Evolutionary conservation across 163 green algal genomes (phyloP), one percentile per base, ranked within the genome.

Genomic region (Scenedesmus sp.): DNA sequence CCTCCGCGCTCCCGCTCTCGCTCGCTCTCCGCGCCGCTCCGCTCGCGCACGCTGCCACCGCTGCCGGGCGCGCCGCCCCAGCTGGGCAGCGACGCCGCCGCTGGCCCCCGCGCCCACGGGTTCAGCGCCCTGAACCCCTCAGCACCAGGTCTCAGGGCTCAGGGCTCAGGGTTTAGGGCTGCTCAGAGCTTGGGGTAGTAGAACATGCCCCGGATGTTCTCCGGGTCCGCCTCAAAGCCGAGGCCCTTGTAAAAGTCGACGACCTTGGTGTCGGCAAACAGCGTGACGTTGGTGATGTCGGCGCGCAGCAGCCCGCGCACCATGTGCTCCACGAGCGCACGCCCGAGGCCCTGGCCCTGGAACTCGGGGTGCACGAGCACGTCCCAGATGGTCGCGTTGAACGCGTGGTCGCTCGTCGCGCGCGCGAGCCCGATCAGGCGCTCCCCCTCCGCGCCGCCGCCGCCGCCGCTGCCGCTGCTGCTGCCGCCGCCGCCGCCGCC

Each of bases 341-440:
- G 97, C 36, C 96, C 96, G 63, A 98, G 84, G 11, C 96, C 96
- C 83, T 97, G 54, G n/a, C 81, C 87, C 64, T 92, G 85, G 58
- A 81, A 92, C n/a, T 87, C 87, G 15, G 89, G 89, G 77, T 93
- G 87, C 48, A 93, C 83, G 11, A 93, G 67, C 28, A 95, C 88
- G 77, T 94, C 91, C 89, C 96, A 99, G 28, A 99, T 96, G 42
- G 95, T 98, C 33, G 95, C 96, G 75, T 99, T 99, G 89, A 99
- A 98, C 0, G 90, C 94, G 67, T 97, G 91, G 83, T 99, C 95
- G 20, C 80, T 93, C 6, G 96, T 98, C 28, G 90, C 94, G 6
- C 96, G 86, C 22, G 93, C 94, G n/a, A 97, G 69, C 6, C 91
- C 92, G 4, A 97, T 87, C 3, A 97, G 80, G 20, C 60, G 24